Conservation (phyloP, 2,329 filamentous ascomycete species). For the Penicillium crustosum region DNA sequence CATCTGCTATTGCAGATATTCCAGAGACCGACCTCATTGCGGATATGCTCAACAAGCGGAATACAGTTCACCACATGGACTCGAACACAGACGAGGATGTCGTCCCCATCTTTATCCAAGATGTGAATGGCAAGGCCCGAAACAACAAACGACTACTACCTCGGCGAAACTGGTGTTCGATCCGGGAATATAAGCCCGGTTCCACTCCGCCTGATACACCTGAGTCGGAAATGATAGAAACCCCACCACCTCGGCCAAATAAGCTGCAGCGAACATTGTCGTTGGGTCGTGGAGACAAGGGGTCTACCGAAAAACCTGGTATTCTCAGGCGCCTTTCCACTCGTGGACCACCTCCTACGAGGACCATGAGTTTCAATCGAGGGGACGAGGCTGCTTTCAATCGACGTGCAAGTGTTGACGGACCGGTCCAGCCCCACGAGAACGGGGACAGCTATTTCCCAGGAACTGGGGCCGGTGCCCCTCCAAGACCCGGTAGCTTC, state of each 20-base stretch:
- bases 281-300: conserved; percentile 54
- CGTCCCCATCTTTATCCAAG: conserved; percentile 88
- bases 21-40: conserved; percentile 85
- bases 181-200: conserved; percentile 78
- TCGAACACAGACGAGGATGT: conserved; percentile 85
- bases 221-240: conserved; percentile 45
- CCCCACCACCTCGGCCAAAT: conserved; percentile 33
- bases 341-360: conserved; percentile 40
- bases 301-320: conserved; percentile 38
- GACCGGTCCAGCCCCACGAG: conserved; percentile 30
- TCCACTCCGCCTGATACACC: conserved; percentile 70
- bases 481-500: conserved; percentile 50
- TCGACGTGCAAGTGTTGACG: conserved; percentile 40
- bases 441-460: conserved; percentile 38
- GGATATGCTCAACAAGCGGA: conserved; percentile 89
- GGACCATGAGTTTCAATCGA: conserved; percentile 41
- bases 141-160: conserved; percentile 91
- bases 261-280: conserved; percentile 61
- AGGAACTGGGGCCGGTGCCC: conserved; percentile 17
- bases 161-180: conserved; percentile 93
- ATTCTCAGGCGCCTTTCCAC: conserved; percentile 51
- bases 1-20: conserved; percentile 89
- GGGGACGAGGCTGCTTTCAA: conserved; percentile 19
- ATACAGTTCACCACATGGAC: conserved; percentile 69
- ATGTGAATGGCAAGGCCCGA: conserved; percentile 82